Base-by-base conservation (phyloP, 306 rosid species). In the Hippophae rhamnoides region DNA sequence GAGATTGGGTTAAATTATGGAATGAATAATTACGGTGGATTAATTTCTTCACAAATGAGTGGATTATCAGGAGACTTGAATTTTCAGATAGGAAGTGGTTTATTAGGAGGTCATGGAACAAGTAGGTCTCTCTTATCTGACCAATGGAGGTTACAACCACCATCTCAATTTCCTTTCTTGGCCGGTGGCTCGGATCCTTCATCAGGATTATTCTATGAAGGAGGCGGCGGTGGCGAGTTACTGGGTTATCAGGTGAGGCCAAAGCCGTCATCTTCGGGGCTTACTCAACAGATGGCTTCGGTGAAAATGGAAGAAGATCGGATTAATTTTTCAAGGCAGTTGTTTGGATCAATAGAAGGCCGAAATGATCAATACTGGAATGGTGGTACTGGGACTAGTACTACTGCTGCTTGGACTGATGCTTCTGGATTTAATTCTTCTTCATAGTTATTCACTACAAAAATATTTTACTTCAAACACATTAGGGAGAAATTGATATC, bases 261-360 rank as follows among this genome's bases (percentile, higher is more conserved):
- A 5, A 70, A 71, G 63, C 26, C 68, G 13, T 68, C 82, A 8
- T 57, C 79, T 47, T 66, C 84, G 7, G 79, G 66, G 13, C 12
- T 67, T 10, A 50, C 60, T 38, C 47, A 60, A 26, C 82, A 82
- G 61, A 13, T 72, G 69, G 84, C 73, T 67, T 69, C 85, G 10
- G 86, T 81, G 63, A 88, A 88, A 63, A 78, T 81, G 78, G 94
- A 85, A 69, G 95, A 81, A 1, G 70, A 51, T 69, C 66, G 75
- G 67, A 63, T 70, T 60, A 79, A 78, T 51, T 71, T 86, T 52
- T 76, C 87, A n/a, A 85, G 84, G 71, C 94, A 85, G 59, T 70
- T 78, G 8, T 73, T 82, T 76, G 89, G 86, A 62, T 80, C 13
- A 48, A 12, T 48, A 48, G 13, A 3, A 74, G 55, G 6, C 23